Percentiles rank a stretch among this genome's conserved stretches.
These are phyloP conservation scores for Pseudoturritis turrita DNA, from an alignment of 345 rosid species.

Conservation along the genomic window DNA sequence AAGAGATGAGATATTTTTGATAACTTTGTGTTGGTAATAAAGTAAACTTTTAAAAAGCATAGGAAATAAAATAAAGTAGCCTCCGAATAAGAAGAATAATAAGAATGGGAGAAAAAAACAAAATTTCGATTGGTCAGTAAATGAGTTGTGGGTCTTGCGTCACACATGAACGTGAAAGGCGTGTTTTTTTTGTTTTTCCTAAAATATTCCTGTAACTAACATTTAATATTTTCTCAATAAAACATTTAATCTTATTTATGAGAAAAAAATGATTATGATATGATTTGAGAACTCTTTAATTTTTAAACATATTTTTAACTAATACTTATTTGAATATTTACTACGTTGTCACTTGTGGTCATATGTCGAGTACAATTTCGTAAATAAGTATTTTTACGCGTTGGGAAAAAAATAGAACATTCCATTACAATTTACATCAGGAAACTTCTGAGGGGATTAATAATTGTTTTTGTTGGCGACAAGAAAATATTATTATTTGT, in stretches of 20 bases:
- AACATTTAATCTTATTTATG: background rate
- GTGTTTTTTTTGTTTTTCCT: background rate
- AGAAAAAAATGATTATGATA: background rate
- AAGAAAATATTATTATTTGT: too few species aligned
- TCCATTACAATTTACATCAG: too few species aligned
- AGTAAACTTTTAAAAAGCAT: background rate
- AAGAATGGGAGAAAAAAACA: background rate
- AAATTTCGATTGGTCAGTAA: background rate
- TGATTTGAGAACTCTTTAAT: background rate
- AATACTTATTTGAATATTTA: too few species aligned
- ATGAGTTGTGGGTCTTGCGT: slow-evolving; percentile 9
- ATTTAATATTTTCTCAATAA: background rate
- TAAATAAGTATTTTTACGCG: too few species aligned
- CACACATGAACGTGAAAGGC: slow-evolving; percentile 24
- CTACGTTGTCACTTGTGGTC: too few species aligned
- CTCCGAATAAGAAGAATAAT: slow-evolving; percentile 7
- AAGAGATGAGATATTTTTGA: background rate
- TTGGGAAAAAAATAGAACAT: too few species aligned
- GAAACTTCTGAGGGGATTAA: too few species aligned
- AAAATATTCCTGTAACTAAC: background rate
- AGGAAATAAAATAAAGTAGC: background rate
- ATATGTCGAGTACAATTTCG: too few species aligned
- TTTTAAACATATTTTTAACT: too few species aligned
- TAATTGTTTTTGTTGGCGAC: too few species aligned
- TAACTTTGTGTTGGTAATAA: slow-evolving; percentile 5